These are phyloP conservation scores for Fraxinus americana DNA, from an alignment of 257 asterid genomes.

Conservation along the genomic window DNA sequence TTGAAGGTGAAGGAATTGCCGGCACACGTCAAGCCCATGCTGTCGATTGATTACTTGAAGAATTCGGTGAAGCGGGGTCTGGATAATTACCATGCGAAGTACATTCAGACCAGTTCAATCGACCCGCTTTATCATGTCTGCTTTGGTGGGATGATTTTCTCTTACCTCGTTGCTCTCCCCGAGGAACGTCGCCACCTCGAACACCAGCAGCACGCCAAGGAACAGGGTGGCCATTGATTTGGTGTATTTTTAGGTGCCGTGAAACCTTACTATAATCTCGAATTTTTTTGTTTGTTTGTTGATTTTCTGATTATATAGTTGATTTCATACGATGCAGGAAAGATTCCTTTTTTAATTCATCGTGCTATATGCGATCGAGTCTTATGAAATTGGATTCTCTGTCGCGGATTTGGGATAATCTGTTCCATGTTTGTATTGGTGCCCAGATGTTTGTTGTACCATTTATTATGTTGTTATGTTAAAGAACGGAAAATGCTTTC, in stretches of 20 bases:
- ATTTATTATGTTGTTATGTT: background rate
- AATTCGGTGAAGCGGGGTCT: constrained; percentile 44
- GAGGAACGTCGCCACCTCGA: constrained; percentile 98
- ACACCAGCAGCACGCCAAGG: constrained; percentile 57
- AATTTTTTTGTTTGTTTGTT: background rate
- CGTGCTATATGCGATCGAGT: background rate
- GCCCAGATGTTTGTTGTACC: background rate
- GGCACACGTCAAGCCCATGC: constrained; percentile 67
- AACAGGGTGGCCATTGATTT: constrained; percentile 55
- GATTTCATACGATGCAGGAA: background rate
- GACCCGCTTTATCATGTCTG: constrained; percentile 76
- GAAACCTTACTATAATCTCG: background rate
- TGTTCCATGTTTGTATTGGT: background rate
- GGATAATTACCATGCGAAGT: constrained; percentile 67
- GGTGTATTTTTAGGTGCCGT: constrained; percentile 20
- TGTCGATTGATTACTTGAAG: constrained; percentile 47
- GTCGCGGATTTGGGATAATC: too few species aligned
- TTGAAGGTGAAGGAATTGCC: constrained; percentile 86
- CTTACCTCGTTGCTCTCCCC: constrained; percentile 88
- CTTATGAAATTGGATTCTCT: background rate
- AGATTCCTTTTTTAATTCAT: background rate
- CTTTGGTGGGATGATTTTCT: constrained; percentile 79
- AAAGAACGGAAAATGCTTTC: background rate
- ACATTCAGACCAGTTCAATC: constrained; percentile 66
- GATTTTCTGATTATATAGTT: background rate